Percentiles rank a stretch among this genome's conserved stretches.
phyloP scores from a whole-genome alignment of 2,329 filamentous ascomycete species.

The Aureobasidium sp. region DNA sequence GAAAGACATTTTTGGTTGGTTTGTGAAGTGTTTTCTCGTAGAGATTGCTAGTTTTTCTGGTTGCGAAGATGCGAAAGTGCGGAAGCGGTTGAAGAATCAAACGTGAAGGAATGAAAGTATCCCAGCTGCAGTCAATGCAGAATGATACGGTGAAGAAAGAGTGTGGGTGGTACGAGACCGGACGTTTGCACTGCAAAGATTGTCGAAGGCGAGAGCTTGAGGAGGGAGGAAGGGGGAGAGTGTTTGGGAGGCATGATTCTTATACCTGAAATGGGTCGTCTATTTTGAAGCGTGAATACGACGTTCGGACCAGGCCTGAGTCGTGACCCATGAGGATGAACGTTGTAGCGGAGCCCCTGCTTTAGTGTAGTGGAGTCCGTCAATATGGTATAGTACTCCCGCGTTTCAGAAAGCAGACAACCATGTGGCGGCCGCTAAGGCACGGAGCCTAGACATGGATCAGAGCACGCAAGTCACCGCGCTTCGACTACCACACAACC shows the following conservation, averaged over 20 bases:
- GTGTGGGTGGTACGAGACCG: conserved; percentile 15
- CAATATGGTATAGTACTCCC: conserved; percentile 1
- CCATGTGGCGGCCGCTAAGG: conserved; percentile 2
- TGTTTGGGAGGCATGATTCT: conserved; percentile 6
- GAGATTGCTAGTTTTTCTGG: conserved; percentile 5
- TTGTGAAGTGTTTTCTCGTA: neutral
- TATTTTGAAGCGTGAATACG: neutral
- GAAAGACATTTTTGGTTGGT: conserved; percentile 23
- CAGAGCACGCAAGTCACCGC: conserved; percentile 6
- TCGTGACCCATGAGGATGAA: neutral
- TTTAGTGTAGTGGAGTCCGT: conserved; percentile 13
- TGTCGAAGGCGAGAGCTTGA: conserved; percentile 12
- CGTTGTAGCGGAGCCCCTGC: conserved; percentile 13
- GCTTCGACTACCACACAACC: neutral
- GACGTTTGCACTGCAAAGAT: conserved; percentile 15
- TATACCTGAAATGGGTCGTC: neutral
- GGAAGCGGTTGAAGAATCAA: neutral
- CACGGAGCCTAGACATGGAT: neutral
- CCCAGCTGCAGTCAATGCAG: conserved; percentile 16
- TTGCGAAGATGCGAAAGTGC: conserved; percentile 3
- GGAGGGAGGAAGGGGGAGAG: neutral
- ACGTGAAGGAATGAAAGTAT: conserved; percentile 13
- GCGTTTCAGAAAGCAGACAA: conserved; percentile 7
- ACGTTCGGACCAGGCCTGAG: neutral
- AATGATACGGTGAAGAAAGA: conserved; percentile 14